Base-by-base conservation (phyloP, 2,329 filamentous ascomycete species). In the Atkinsonella texensis region DNA sequence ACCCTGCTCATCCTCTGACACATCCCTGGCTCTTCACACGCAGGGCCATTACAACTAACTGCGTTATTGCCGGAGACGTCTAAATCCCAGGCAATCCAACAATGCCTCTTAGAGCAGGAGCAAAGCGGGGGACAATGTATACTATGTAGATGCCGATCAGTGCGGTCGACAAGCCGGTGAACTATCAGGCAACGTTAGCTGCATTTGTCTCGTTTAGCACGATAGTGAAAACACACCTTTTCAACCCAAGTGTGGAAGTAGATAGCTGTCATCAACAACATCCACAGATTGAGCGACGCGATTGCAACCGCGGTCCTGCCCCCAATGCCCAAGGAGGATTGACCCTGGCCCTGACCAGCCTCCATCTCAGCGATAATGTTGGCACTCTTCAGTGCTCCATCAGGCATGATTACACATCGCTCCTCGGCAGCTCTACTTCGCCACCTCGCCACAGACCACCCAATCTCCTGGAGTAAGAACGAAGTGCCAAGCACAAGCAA, bases 191-290 rank as follows among this genome's bases (percentile, higher is more conserved):
- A 10, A n/a, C 31, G 12, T 57, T 67, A 52, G 48, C 32, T 68
- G 63, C 50, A 49, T 48, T 11, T 2, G n/a, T 9, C 12, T 2
- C 0, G 4, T 32, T 23, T 20, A 51, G 18, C 20, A 28, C 6
- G 1, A 23, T 5, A 20, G 2, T 4, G n/a, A 0, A 4, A 17
- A 65, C 75, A 62, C 61, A 87, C 85, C 84, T 97, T 98, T 73
- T 98, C 93, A 61, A 94, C 84, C 90, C 91, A 97, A 0, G 93
- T 98, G 68, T 98, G 93, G 63, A 98, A 98, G 75, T 91, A 98
- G 40, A 94, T 90, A 2, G 90, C 90, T 41, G 93, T 98, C 93
- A 98, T 98, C 55, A 97, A 75, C 65, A 98, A 69, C 93, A 98
- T 98, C 88, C 93, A 97, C 73, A 84, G 79, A 63, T 84, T 88